Evolutionary conservation across 495 filamentous ascomycete genomes (phyloP), one percentile per base, ranked within the genome.

Genomic region (Trichodelitschia bisporula): DNA sequence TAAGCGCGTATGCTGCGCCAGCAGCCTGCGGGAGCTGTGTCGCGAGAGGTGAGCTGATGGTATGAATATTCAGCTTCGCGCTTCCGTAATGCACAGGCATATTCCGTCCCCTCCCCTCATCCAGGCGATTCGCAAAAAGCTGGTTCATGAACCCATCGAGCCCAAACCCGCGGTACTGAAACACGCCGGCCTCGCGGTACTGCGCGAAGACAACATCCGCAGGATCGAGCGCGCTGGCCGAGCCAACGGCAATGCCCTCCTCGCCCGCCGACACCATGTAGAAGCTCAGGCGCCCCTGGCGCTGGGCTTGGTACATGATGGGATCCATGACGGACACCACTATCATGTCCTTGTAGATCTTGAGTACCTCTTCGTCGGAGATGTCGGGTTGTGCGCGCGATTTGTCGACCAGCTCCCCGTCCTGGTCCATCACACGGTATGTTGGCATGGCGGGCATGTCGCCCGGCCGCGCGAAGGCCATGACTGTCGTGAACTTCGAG

Each of bases 11-110:
- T 1, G 89, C 86, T 16, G 86, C 80, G 2, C 86, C 86, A 4
- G 82, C 59, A 0, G 86, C 83, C 47, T 99, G 89, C 3, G 86
- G 86, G 32, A 99, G 77, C 50, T 99, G 86, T 0, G 86, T 99
- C 20, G 80, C 86, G 0, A 99, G 56, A 1, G 86, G 69, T 0
- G 82, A 92, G 11, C 83, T 92, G 6, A 99, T 84, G 4, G 84
- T 82, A 48, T 92, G 82, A 36, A 83, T 77, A 40, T 89, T 77
- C 15, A 83, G 57, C 40, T 75, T 69, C 19, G 58, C 62, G 42
- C 77, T 79, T 16, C 80, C 86, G 37, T 93, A 99, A 41, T 99
- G 86, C 12, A 95, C 78, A 8, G 86, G 89, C 86, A 99, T 99
- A 44, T 92, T 95, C 32, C 86, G 69, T 3, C 89, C 86, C 35